These are phyloP conservation scores for Samsoniella hepiali DNA, from an alignment of 2,329 filamentous ascomycete genomes.

Conservation along the genomic window DNA sequence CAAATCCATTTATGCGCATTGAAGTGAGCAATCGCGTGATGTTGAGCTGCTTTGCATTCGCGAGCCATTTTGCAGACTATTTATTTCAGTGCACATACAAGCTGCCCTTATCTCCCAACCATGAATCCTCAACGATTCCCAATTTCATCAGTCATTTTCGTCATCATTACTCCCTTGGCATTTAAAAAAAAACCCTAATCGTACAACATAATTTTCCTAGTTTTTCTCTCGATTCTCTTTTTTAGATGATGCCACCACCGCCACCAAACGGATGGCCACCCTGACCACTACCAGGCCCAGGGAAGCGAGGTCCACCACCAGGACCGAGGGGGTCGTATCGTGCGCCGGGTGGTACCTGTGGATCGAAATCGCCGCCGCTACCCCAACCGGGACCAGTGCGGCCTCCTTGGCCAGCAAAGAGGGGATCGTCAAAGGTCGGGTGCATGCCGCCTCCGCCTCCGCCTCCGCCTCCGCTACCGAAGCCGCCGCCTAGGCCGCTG, in stretches of 20 bases:
- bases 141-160: neutral
- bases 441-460: constrained; percentile 78
- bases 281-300: constrained; percentile 40
- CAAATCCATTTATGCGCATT: neutral
- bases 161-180: neutral
- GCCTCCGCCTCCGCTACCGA: constrained; percentile 53
- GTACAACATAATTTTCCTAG: neutral
- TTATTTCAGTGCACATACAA: neutral
- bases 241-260: constrained; percentile 35
- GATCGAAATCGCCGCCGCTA: constrained; percentile 46
- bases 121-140: neutral
- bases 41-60: neutral
- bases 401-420: constrained; percentile 63
- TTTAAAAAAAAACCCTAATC: neutral
- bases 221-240: neutral
- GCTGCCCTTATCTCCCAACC: neutral
- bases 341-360: constrained; percentile 80
- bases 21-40: neutral
- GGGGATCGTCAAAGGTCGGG: constrained; percentile 87
- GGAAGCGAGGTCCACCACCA: constrained; percentile 49
- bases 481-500: constrained; percentile 32
- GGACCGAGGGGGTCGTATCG: constrained; percentile 86
- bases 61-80: neutral
- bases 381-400: constrained; percentile 41
- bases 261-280: constrained; percentile 31